Percentiles rank a stretch among this genome's conserved stretches.
Evolutionary conservation across 2,329 filamentous ascomycete species (phyloP).

Genomic region (Geosmithia flava): DNA sequence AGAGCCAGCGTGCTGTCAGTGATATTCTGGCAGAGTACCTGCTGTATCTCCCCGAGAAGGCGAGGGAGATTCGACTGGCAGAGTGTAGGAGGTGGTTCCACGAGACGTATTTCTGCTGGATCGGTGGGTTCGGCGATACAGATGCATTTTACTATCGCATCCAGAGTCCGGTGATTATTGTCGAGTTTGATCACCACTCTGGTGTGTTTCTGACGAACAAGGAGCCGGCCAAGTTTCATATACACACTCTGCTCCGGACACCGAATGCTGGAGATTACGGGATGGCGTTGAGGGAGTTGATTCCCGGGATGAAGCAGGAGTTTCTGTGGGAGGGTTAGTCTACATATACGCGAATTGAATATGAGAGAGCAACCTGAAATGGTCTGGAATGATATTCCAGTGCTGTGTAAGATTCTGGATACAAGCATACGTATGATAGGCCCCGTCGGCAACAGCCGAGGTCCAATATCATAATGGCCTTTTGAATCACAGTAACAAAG

Average conservation of each 20-base stretch:
- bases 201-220: constrained; percentile 65
- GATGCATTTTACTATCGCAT: constrained; percentile 71
- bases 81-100: constrained; percentile 41
- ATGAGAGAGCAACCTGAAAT: no score
- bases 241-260: constrained; percentile 59
- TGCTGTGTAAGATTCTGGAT: no score
- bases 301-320: constrained; percentile 12
- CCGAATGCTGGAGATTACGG: constrained; percentile 73
- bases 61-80: constrained; percentile 40
- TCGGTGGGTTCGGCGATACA: constrained; percentile 52
- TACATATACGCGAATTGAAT: no score
- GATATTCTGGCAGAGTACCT: constrained; percentile 52
- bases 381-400: no score
- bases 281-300: constrained; percentile 29
- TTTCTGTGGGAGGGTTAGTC: not conserved
- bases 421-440: no score
- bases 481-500: no score
- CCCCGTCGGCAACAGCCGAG: no score
- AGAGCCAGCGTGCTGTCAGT: constrained; percentile 42
- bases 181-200: constrained; percentile 72
- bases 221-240: constrained; percentile 66
- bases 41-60: constrained; percentile 48
- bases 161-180: constrained; percentile 61
- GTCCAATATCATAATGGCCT: no score
- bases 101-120: constrained; percentile 76